Evolutionary conservation across 192 early-diverging fungal genomes (phyloP).

Genomic region (Gigaspora rosea): DNA sequence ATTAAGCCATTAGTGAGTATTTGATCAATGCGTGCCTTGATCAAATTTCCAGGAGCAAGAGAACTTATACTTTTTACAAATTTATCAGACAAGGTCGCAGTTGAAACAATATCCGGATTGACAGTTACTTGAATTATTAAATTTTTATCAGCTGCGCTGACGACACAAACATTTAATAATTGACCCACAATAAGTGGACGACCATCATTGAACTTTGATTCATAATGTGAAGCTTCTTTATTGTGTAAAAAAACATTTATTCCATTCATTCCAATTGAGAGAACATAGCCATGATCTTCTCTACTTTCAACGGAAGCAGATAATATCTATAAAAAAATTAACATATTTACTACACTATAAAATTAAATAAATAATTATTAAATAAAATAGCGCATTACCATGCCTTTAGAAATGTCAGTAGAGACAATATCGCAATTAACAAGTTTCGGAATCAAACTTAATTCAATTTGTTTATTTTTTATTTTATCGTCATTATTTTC

Average conservation of each 20-base stretch:
- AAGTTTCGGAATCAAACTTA: slow-evolving; percentile 75
- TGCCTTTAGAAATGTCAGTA: slow-evolving; percentile 70
- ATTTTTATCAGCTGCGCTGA: slow-evolving; percentile 59
- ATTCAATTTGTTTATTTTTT: slow-evolving; percentile 63
- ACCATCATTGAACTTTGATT: slow-evolving; percentile 60
- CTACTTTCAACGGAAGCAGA: slow-evolving; percentile 73
- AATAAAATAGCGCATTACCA: slow-evolving; percentile 41
- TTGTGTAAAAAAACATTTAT: slow-evolving; percentile 76
- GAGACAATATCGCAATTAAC: slow-evolving; percentile 72
- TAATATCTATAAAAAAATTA: slow-evolving; percentile 49
- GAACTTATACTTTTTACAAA: slow-evolving; percentile 66
- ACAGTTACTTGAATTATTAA: slow-evolving; percentile 69
- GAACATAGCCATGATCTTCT: slow-evolving; percentile 93
- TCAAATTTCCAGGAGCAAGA: slow-evolving; percentile 76
- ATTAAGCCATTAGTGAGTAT: slow-evolving; percentile 66
- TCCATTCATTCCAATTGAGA: slow-evolving; percentile 70
- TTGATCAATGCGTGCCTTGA: slow-evolving; percentile 66
- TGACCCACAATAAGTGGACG: slow-evolving; percentile 73
- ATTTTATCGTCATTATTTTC: slow-evolving; percentile 41
- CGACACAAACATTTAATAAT: slow-evolving; percentile 66
- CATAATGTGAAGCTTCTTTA: slow-evolving; percentile 64
- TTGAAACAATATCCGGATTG: slow-evolving; percentile 59
- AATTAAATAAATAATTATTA: background rate
- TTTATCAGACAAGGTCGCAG: slow-evolving; percentile 47
- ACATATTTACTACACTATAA: background rate